Base-by-base conservation (phyloP, 306 rosid species). In the Hylodesmum podocarpum region DNA sequence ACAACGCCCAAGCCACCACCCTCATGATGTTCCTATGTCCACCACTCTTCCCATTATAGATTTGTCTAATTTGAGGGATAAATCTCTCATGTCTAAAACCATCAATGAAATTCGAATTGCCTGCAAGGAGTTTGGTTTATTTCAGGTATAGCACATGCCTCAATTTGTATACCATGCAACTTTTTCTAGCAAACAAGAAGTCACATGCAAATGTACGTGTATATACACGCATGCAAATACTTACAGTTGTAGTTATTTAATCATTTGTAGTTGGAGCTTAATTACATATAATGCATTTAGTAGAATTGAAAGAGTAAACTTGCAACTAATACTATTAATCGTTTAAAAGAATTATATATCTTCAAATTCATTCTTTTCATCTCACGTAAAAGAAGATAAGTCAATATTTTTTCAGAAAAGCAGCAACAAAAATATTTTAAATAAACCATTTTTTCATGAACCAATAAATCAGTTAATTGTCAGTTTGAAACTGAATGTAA, bases 21-120 rank as follows among this genome's bases (percentile, higher is more conserved):
- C n/a, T n/a, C n/a, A n/a, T n/a, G n/a, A n/a, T 55, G 39, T 37
- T 54, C 15, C 66, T 0, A 14, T 47, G 27, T 66, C 85, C 50
- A 39, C 83, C 49, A 25, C 43, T 24, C 81, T 84, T 49, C 90
- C 89, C 12, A 57, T 78, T 27, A 51, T 88, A 27, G 92, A 86
- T 76, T 55, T 88, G 61, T 79, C 92, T 54, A 18, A 27, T 44
- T 77, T 82, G 28, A 21, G 47, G 5, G 53, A 72, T 25, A 80
- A 61, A n/a, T 69, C 82, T 66, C 75, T 76, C 12, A 53, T 83
- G 8, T 44, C 84, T 46, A 83, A 75, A 37, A 54, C 70, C 0
- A 70, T 86, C 50, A 16, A 77, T 3, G 7, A 73, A 28, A 88
- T 86, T 54, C 64, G 77, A 39, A 24, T 46, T 34, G 88, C 87